Evolutionary conservation across 2,329 filamentous ascomycete genomes (phyloP).

Genomic region (Fusarium miscanthi): DNA sequence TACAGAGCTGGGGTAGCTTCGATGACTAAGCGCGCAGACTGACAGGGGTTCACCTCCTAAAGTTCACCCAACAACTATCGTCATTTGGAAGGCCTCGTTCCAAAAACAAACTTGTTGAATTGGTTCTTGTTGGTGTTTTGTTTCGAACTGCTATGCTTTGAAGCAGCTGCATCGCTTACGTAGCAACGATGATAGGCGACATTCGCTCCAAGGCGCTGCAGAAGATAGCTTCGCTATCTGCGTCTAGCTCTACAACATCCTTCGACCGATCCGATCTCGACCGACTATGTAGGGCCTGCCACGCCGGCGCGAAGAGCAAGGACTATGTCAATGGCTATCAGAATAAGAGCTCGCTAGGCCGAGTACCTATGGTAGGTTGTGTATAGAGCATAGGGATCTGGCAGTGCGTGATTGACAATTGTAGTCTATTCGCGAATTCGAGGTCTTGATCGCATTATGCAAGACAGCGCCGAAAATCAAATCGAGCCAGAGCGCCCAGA

Average conservation of each 20-base stretch:
- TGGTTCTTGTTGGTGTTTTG: conserved; percentile 11
- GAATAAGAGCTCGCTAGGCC: conserved; percentile 59
- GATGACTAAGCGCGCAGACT: conserved; percentile 54
- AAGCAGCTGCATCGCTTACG: neutral
- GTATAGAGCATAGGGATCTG: neutral
- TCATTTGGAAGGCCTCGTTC: conserved; percentile 34
- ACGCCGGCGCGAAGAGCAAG: conserved; percentile 57
- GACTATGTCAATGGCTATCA: conserved; percentile 62
- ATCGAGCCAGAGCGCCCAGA: conserved; percentile 77
- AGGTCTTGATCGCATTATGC: conserved; percentile 90
- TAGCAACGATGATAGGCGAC: conserved; percentile 60
- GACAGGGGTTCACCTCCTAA: conserved; percentile 43
- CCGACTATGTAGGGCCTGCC: conserved; percentile 68
- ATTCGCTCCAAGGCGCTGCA: conserved; percentile 72
- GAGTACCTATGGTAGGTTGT: conserved; percentile 69
- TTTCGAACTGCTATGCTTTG: conserved; percentile 10
- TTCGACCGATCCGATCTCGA: conserved; percentile 74
- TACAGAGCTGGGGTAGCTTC: conserved; percentile 49
- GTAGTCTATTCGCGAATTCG: conserved; percentile 88
- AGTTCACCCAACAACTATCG: conserved; percentile 31
- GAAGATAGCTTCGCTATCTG: conserved; percentile 73
- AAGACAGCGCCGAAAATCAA: conserved; percentile 84
- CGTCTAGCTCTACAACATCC: conserved; percentile 62
- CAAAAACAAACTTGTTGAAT: conserved; percentile 35
- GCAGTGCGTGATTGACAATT: conserved; percentile 32